Evolutionary conservation across 2,329 filamentous ascomycete genomes (phyloP).

Genomic region (Cladosporium cucumerinum): DNA sequence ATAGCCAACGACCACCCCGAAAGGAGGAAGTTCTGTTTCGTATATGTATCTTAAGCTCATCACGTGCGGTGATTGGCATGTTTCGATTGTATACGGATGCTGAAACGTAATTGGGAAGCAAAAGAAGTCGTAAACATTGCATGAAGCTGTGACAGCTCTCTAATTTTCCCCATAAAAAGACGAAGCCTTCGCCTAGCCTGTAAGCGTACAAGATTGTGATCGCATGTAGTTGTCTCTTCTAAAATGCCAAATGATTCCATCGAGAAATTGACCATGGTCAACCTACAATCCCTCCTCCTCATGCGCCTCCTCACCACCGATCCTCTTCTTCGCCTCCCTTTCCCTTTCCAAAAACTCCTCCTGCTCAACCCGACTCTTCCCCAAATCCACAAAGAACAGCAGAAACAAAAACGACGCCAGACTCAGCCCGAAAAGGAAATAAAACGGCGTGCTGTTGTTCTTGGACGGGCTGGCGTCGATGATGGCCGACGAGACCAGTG

Average conservation of each 20-base stretch:
- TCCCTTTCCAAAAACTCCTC: conserved; percentile 50
- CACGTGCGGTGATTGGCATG: no score
- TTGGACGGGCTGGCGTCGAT: conserved; percentile 60
- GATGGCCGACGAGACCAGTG: conserved; percentile 65
- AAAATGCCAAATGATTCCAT: neutral
- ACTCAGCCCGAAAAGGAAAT: conserved; percentile 61
- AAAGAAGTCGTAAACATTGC: neutral
- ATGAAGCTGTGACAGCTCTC: neutral
- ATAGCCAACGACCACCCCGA: neutral
- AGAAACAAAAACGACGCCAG: conserved; percentile 54
- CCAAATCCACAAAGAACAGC: conserved; percentile 56
- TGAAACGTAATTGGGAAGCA: neutral
- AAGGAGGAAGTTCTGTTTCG: neutral
- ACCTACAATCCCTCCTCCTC: neutral
- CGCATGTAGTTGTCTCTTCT: neutral
- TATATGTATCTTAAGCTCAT: neutral
- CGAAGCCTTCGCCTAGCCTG: neutral
- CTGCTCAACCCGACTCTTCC: conserved; percentile 60
- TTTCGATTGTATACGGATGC: neutral
- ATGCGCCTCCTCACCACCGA: neutral
- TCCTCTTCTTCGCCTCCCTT: conserved; percentile 25
- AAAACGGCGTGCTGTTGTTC: conserved; percentile 61
- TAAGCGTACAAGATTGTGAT: neutral
- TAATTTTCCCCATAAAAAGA: neutral
- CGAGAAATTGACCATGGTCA: neutral